Evolutionary conservation across 106 monocot genomes (phyloP), one percentile per base, ranked within the genome.

Genomic region (Posidonia australis): DNA sequence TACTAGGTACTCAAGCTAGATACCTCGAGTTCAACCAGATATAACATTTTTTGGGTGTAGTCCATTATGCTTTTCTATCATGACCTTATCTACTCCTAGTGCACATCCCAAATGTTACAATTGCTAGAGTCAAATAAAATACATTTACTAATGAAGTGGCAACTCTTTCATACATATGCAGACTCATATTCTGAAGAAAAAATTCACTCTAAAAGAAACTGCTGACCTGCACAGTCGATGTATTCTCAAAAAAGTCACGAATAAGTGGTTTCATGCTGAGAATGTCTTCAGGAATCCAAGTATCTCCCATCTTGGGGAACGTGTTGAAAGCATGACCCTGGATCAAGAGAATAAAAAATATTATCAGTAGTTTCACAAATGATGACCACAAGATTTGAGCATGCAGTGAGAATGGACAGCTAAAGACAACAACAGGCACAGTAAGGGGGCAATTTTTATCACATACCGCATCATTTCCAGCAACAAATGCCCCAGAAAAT

Each of bases 291-390:
- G 98, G 98, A 67, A 98, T 79, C 98, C 98, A 98, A 19, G 63
- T 29, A 69, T 98, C 98, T 73, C 98, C 98, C 98, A 98, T 98
- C 75, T 98, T 98, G 7, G 98, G 98, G 63, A 98, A 98, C 54
- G 98, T 87, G 74, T 98, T 98, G 68, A 75, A 91, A 20, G 98
- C 98, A 87, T 88, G 98, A 0, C 98, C 98, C 96, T 98, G 51
- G 12, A 44, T 44, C 1, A 30, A 28, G 12, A n/a, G 22, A 51
- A 14, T 27, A 41, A 42, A 21, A 16, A 44, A 10, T 18, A 28
- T 10, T 22, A 3, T 25, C 11, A 57, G 23, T 14, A 57, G 57
- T 17, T 30, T 58, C 25, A 27, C 3, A 14, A 9, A 57, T 27
- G 21, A 21, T 6, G 36, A 36, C 13, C 52, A 52, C 22, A 19